Base-by-base conservation (phyloP, 2,329 filamentous ascomycete genomes). In the Colletotrichum sansevieriae region DNA sequence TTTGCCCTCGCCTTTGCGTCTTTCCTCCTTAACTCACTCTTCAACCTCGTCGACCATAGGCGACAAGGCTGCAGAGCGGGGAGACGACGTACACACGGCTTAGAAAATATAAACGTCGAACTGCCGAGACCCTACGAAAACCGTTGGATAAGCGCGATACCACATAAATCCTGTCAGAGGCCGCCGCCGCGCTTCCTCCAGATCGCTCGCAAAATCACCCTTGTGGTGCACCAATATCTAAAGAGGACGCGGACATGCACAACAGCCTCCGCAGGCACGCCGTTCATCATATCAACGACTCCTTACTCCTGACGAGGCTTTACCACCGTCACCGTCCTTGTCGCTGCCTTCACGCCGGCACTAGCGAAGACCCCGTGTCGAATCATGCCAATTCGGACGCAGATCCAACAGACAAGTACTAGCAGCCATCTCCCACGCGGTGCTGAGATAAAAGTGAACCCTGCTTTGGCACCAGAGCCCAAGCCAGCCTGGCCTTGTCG, bases 301-400 rank as follows among this genome's bases (percentile, higher is more conserved):
- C 47, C 22, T 65, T 61, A 47, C 37, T 66, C 51, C 62, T 49
- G 39, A 33, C 22, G 49, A 66, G 66, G 62, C 66, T 43, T 63
- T n/a, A 39, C 20, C 12, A 54, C 63, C 44, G 12, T 51, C 25
- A n/a, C n/a, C n/a, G n/a, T n/a, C n/a, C 29, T 29, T 9, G 55
- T 72, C 62, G 60, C 71, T 72, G 58, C 57, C 39, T 63, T 54
- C 68, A 70, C 72, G 71, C 71, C 72, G 72, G 72, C 72, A 73
- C 72, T 73, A 73, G 65, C 70, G 71, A 68, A 71, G 65, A 68
- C 73, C 68, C 72, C 72, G 70, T 68, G 65, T 71, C 66, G 68
- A 70, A 66, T 70, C 58, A 67, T 51, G 51, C 57, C 47, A 55
- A 70, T 25, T 58, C 57, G 68, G 71, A 73, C 69, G 70, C 72